Conservation (phyloP, 1,284 basidiomycete genomes). For the Phlebopus sp. region DNA sequence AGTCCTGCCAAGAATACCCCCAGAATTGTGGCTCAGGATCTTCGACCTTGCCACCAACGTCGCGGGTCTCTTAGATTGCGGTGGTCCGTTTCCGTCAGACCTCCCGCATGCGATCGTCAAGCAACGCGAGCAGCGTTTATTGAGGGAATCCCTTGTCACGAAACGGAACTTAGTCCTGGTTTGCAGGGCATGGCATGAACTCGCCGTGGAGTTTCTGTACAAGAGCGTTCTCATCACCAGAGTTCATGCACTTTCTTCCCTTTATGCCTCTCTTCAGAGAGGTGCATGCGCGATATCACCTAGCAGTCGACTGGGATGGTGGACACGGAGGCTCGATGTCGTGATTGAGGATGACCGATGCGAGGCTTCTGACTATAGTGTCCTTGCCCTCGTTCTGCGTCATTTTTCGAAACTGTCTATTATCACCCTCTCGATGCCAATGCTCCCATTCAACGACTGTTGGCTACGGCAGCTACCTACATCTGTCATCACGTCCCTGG, state of each 20-base stretch:
- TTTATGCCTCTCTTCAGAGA: slow-evolving; percentile 16
- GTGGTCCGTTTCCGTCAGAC: slow-evolving; percentile 12
- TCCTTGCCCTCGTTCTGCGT: slow-evolving; percentile 23
- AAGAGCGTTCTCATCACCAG: slow-evolving; percentile 24
- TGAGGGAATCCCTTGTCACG: slow-evolving; percentile 23
- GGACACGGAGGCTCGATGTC: slow-evolving; percentile 29
- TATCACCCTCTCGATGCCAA: slow-evolving; percentile 28
- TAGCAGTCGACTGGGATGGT: slow-evolving; percentile 22
- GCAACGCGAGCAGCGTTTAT: slow-evolving; percentile 12
- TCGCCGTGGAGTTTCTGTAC: slow-evolving; percentile 25
- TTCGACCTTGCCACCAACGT: slow-evolving; percentile 22
- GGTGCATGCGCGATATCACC: slow-evolving; percentile 3
- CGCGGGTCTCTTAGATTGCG: slow-evolving; percentile 11
- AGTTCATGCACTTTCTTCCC: slow-evolving; percentile 14
- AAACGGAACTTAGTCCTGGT: slow-evolving; percentile 26
- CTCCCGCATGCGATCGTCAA: slow-evolving; percentile 19
- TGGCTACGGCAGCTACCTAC: slow-evolving; percentile 30
- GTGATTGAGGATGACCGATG: slow-evolving; percentile 28
- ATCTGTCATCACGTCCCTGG: slow-evolving; percentile 21
- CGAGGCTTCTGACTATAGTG: slow-evolving; percentile 22
- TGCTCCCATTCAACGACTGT: slow-evolving; percentile 23
- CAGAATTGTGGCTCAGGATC: slow-evolving; percentile 31
- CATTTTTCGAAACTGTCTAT: slow-evolving; percentile 26
- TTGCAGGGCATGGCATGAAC: slow-evolving; percentile 23
- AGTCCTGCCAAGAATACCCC: slow-evolving; percentile 16